Evolutionary conservation across 305 asterid species (phyloP).

Genomic region (Fraxinus greggii): DNA sequence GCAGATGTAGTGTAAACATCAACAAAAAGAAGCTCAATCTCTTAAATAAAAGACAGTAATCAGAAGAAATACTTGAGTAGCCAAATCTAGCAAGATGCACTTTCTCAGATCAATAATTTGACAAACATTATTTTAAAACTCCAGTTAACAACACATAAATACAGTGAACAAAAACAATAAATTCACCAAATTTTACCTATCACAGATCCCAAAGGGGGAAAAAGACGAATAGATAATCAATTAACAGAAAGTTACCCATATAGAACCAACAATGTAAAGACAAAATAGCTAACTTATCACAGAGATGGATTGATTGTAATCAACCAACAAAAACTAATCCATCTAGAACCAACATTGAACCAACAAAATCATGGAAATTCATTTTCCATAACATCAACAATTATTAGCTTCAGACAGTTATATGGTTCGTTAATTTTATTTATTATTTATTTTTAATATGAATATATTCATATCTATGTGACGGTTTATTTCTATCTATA

Average conservation of each 20-base stretch:
- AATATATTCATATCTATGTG: background rate
- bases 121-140: background rate
- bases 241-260: constrained; percentile 17
- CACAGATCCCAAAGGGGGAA: background rate
- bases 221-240: background rate
- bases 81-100: constrained; percentile 19
- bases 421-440: background rate
- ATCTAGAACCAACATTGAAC: background rate
- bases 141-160: constrained; percentile 6
- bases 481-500: background rate
- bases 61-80: constrained; percentile 18
- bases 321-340: background rate
- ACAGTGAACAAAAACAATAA: constrained; percentile 6
- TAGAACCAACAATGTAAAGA: constrained; percentile 18
- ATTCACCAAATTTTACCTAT: constrained; percentile 14
- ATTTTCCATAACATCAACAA: constrained; percentile 17
- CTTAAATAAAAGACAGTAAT: constrained; percentile 23
- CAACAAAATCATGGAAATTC: constrained; percentile 14
- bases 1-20: constrained; percentile 21
- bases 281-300: background rate
- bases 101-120: constrained; percentile 14
- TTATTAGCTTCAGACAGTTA: constrained; percentile 10
- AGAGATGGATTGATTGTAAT: background rate
- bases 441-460: background rate
- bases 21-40: constrained; percentile 16